Evolutionary conservation across 345 rosid genomes (phyloP), one percentile per base, ranked within the genome.

Genomic region (Euphorbia tirucalli): DNA sequence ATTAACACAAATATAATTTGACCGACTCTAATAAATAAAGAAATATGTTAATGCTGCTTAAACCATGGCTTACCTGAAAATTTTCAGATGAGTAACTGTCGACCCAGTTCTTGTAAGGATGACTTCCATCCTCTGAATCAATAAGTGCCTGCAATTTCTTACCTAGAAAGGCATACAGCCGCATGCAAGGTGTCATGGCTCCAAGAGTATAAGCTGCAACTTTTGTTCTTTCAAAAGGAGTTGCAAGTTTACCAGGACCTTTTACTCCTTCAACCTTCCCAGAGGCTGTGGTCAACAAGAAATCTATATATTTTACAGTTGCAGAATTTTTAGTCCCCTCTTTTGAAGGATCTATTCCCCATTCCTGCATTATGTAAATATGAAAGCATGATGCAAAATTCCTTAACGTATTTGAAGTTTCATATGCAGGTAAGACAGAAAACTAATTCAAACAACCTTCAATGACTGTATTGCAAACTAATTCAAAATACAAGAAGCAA

Each of bases 131-230:
- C 55, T 77, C 79, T 39, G 74, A 65, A 83, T 83, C 84, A 72
- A 79, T 44, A 78, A 87, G 84, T 65, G 78, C 80, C 80, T 77
- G 82, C 62, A 96, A 78, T 76, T 89, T 97, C 84, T 81, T 90
- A 71, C 95, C 96, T 1, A 91, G 82, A 79, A 78, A 88, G 70
- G 94, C 97, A 85, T 93, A 96, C 74, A 93, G 77, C 79, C 88
- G 83, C 99, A 96, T 93, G 87, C 96, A 89, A 65, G 99, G 99
- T 73, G 97, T 79, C 89, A 96, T 86, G 74, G 98, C 97, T 83
- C 95, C 97, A 57, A 96, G 85, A 65, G 92, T 91, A 76, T 96
- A 96, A 61, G 99, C 98, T 2, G 99, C 98, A 82, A 96, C 91
- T 85, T 89, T 96, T 35, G 98, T 96, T 80, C 84, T 91, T 74